phyloP scores from a whole-genome alignment of 169 alveolate species.

The Cyclospora cayetanensis region DNA sequence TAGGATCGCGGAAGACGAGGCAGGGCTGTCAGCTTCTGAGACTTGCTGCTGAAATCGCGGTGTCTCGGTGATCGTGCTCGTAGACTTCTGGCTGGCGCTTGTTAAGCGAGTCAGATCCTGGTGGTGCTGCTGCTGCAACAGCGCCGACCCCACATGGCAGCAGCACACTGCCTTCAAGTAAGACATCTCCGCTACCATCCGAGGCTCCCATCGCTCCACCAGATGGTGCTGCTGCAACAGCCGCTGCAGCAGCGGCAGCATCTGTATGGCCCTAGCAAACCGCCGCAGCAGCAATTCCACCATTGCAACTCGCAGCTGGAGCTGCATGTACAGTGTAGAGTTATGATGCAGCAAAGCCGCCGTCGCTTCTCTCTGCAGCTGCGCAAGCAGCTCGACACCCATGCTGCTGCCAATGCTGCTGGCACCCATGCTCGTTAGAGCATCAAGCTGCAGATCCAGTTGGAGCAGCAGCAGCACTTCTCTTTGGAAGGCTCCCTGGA shows the following conservation, averaged over 20 bases:
- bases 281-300: conserved; percentile 62
- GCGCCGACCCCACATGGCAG: conserved; percentile 36
- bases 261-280: not conserved
- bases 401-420: conserved; percentile 16
- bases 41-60: too few species aligned
- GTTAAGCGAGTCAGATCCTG: too few species aligned
- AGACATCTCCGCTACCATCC: conserved; percentile 1
- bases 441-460: conserved; percentile 46
- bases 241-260: conserved; percentile 43
- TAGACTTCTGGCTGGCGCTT: too few species aligned
- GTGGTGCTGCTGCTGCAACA: conserved; percentile 22
- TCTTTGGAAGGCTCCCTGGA: not conserved
- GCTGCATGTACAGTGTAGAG: not conserved
- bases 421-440: conserved; percentile 6
- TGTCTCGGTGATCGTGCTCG: too few species aligned
- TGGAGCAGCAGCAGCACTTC: conserved; percentile 32
- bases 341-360: conserved; percentile 25
- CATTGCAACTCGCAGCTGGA: conserved; percentile 55
- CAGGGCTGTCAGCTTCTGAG: too few species aligned
- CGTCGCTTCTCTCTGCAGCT: conserved; percentile 48
- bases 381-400: conserved; percentile 42
- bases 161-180: conserved; percentile 59
- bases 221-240: conserved; percentile 46
- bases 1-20: too few species aligned
- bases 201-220: conserved; percentile 2